These are phyloP conservation scores for Lasiodiplodia hormozganensis DNA, from an alignment of 2,329 filamentous ascomycete species.

Conservation along the genomic window DNA sequence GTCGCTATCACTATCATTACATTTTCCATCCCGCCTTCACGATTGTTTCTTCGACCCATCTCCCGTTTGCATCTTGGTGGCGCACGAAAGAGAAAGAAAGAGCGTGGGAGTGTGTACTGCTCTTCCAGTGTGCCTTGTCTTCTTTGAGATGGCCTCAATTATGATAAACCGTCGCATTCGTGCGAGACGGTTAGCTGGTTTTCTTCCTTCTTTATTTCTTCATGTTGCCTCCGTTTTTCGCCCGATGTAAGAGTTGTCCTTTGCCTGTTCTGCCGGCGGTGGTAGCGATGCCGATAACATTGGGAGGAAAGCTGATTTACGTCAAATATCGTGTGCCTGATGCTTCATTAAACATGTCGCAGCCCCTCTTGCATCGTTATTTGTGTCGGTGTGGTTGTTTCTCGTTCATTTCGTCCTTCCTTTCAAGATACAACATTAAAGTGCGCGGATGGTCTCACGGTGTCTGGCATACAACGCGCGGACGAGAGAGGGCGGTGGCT, in stretches of 20 bases:
- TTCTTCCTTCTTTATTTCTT: no score
- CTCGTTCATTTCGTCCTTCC: not conserved
- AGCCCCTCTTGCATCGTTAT: not conserved
- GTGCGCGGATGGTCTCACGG: not conserved
- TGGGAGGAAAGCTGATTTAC: not conserved
- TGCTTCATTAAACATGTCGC: not conserved
- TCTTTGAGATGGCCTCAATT: no score
- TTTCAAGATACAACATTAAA: not conserved
- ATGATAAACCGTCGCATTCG: no score
- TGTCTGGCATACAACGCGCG: not conserved
- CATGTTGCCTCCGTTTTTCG: not conserved
- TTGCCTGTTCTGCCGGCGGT: not conserved
- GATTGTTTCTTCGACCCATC: not conserved
- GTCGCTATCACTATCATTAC: not conserved
- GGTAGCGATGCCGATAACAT: not conserved
- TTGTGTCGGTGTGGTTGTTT: no score
- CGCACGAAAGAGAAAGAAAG: not conserved
- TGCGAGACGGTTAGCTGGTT: no score
- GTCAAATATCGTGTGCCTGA: not conserved
- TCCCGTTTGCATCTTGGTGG: not conserved
- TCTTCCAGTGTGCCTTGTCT: not conserved
- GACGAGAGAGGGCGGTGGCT: not conserved
- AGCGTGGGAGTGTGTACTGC: not conserved
- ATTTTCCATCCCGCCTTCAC: not conserved
- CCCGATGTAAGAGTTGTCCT: not conserved